A percentile compares a stretch with the other conserved stretches of the same genome.
Conservation (phyloP, 352 stramenopile genomes). For the Pythium oligandrum region DNA sequence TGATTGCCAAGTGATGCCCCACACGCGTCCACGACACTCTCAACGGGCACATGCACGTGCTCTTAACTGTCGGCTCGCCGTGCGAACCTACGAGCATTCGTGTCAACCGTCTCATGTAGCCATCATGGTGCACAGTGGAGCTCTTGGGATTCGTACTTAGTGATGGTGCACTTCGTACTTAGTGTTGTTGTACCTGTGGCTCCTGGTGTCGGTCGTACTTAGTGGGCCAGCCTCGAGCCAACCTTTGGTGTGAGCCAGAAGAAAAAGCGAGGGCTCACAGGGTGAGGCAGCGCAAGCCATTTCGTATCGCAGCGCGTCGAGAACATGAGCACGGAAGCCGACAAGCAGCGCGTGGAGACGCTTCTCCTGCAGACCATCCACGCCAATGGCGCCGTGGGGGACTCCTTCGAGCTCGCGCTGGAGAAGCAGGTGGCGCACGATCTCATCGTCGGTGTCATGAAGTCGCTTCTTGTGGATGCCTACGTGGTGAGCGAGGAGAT, state of each 20-base stretch:
- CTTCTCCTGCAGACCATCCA: constrained; percentile 59
- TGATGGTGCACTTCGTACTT: constrained; percentile 1
- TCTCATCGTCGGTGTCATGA: constrained; percentile 93
- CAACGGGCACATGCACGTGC: no score
- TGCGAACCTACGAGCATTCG: no score
- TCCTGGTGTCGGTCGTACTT: constrained; percentile 5
- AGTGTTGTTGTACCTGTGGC: constrained; percentile 1
- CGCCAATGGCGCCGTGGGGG: constrained; percentile 34
- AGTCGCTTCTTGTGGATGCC: constrained; percentile 92
- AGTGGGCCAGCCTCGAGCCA: not conserved
- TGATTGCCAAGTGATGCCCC: no score
- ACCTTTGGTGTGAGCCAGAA: constrained; percentile 10
- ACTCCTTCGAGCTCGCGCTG: constrained; percentile 86
- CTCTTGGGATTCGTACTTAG: no score
- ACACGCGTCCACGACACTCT: no score
- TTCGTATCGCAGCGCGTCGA: not conserved
- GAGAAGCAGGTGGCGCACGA: constrained; percentile 86
- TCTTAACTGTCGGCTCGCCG: no score
- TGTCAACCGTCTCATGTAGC: no score
- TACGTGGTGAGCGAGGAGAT: constrained; percentile 85
- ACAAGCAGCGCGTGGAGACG: constrained; percentile 73
- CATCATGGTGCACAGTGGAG: no score
- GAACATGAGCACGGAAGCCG: constrained; percentile 42
- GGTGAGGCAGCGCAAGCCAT: not conserved
- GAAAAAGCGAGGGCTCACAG: constrained; percentile 6